These are phyloP conservation scores for Huntiella moniliformis DNA, from an alignment of 2,329 filamentous ascomycete species.

Conservation along the genomic window DNA sequence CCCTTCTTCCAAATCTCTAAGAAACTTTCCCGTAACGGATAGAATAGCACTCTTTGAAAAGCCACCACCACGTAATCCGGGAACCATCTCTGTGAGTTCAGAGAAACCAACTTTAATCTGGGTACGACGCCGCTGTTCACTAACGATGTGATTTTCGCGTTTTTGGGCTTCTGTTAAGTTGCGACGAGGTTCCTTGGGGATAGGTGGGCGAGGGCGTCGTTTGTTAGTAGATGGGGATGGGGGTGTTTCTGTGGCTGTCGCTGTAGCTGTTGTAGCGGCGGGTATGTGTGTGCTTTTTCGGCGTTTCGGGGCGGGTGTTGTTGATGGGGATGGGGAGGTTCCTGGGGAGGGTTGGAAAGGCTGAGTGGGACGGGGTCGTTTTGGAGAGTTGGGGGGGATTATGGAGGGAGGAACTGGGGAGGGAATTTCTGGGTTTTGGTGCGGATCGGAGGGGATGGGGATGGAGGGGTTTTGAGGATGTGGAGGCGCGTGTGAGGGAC, in stretches of 20 bases:
- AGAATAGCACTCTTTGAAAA: conserved; percentile 73
- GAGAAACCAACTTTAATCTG: conserved; percentile 70
- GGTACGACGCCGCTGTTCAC: conserved; percentile 70
- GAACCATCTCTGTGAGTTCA: conserved; percentile 58
- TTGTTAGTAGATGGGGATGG: conserved; percentile 24
- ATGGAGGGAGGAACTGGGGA: neutral
- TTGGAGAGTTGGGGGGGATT: conserved; percentile 2
- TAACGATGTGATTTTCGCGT: conserved; percentile 68
- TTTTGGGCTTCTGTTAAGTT: conserved; percentile 72
- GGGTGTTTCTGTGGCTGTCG: conserved; percentile 12
- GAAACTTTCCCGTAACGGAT: conserved; percentile 54
- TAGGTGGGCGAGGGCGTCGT: conserved; percentile 17
- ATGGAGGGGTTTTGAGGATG: neutral
- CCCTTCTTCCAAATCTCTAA: conserved; percentile 52
- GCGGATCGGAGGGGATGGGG: too few relatives aligned
- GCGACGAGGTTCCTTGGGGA: conserved; percentile 33
- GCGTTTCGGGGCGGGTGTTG: neutral
- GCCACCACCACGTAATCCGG: conserved; percentile 51
- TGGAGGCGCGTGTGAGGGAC: neutral
- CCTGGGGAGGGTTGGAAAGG: neutral
- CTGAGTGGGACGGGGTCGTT: conserved; percentile 1
- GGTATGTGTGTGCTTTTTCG: neutral
- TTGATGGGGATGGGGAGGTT: neutral
- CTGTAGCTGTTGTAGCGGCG: neutral
- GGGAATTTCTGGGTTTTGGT: neutral